Evolutionary conservation across 2,329 filamentous ascomycete species (phyloP), one percentile per base, ranked within the genome.

Genomic region (Colletotrichum godetiae): DNA sequence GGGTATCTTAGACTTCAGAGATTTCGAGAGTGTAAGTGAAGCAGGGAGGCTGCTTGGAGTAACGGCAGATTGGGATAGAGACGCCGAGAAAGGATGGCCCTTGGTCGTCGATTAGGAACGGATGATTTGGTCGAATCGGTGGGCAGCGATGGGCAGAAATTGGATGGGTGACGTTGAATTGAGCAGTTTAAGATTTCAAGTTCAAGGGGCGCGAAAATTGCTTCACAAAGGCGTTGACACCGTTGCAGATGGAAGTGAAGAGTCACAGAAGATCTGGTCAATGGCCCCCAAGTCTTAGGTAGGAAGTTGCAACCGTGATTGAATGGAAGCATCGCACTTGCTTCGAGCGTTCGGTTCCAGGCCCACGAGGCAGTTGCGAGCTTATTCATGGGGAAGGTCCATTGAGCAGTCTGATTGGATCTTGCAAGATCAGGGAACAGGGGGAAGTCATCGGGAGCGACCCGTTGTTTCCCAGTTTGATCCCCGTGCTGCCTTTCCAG

Each of bases 401-500:
- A 67, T 24, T 72, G 68, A 49, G 33, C 5, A 22, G 4, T 53
- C 8, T 74, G 62, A 74, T 74, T 74, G 72, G 72, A 6, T 59
- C 19, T 12, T 29, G 46, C 15, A 33, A 24, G 24, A 31, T 53
- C 31, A 5, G 24, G 61, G 62, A 61, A 67, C 68, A 67, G 72
- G 72, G 70, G 57, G 22, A 46, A 53, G 13, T 52, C 22, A 11
- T 61, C 68, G 67, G 68, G 68, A 74, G 49, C 37, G 68, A 74
- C 72, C 72, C 72, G 68, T 74, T 67, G 61, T 72, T 72, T 67
- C 68, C 70, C 53, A 56, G 42, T 69, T 69, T 27, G 70, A 69
- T 49, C 46, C 33, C 58, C 31, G 33, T 56, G 33, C 49, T 68
- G 46, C 42, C 62, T 53, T 15, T 13, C 52, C 33, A 49, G 68